Conservation (phyloP, 108 stramenopile genomes). For the Pseudonitzschia delicatissima region DNA sequence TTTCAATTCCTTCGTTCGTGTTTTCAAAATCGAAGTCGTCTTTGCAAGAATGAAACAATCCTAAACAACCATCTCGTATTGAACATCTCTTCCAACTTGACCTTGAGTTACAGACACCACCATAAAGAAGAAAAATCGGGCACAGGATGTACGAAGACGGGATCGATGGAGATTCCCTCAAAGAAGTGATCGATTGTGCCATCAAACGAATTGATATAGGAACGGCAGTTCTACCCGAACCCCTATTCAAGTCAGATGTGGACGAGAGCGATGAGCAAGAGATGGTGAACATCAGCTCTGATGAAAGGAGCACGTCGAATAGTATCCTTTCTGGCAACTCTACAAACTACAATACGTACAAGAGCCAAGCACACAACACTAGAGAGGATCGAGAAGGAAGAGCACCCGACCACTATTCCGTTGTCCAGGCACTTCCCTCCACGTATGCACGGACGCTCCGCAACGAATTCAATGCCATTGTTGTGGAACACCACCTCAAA, state of each 20-base stretch:
- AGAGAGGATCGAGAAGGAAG: conserved; percentile 15
- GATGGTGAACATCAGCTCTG: neutral
- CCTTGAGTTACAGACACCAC: neutral
- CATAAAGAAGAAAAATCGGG: conserved; percentile 1
- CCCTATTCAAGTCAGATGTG: conserved; percentile 45
- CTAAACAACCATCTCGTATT: too few relatives aligned
- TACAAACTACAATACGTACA: neutral
- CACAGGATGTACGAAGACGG: conserved; percentile 45
- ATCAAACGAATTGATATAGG: conserved; percentile 81
- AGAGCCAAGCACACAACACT: neutral
- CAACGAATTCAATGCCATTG: conserved; percentile 87
- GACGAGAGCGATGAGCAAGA: conserved; percentile 39
- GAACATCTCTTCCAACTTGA: too few relatives aligned
- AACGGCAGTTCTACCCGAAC: conserved; percentile 73
- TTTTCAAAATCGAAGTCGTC: neutral
- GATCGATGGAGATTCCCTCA: conserved; percentile 45
- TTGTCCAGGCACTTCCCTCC: conserved; percentile 17
- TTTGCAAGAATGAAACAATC: neutral
- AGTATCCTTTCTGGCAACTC: conserved; percentile 17
- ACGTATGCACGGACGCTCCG: conserved; percentile 53
- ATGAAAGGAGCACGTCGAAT: neutral
- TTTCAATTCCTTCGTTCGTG: neutral
- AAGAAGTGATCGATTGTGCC: conserved; percentile 43
- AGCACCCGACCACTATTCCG: conserved; percentile 10
- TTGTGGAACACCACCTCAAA: conserved; percentile 89